A percentile compares a stretch with the other conserved stretches of the same genome.
Conservation (phyloP, 164 flowering plant genomes). For the Vitis cinerea region DNA sequence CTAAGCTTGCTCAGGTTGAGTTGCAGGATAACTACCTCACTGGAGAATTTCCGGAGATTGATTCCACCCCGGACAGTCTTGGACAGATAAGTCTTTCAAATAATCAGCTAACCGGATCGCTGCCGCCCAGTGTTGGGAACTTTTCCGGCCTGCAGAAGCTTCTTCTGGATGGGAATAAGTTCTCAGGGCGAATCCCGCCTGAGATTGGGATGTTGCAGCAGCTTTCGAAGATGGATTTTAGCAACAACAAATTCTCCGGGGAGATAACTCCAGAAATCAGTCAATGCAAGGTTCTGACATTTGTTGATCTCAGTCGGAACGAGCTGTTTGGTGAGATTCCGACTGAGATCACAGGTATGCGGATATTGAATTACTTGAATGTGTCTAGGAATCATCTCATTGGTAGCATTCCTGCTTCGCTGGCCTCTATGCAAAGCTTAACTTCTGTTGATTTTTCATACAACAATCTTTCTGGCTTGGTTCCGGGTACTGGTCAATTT, state of each 20-base stretch:
- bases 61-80: conserved; percentile 36
- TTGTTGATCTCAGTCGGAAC: conserved; percentile 84
- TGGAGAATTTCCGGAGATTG: conserved; percentile 65
- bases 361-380: conserved; percentile 83
- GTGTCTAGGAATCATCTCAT: conserved; percentile 76
- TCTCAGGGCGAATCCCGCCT: conserved; percentile 72
- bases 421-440: conserved; percentile 87
- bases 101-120: conserved; percentile 66
- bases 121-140: conserved; percentile 76
- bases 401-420: conserved; percentile 72
- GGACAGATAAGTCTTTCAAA: conserved; percentile 90
- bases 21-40: conserved; percentile 72
- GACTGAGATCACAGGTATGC: conserved; percentile 66
- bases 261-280: conserved; percentile 71
- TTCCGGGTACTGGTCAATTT: conserved; percentile 92
- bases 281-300: conserved; percentile 72
- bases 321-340: conserved; percentile 82
- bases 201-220: conserved; percentile 84
- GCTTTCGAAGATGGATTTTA: conserved; percentile 86
- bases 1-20: conserved; percentile 75
- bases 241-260: conserved; percentile 74
- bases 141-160: conserved; percentile 90
- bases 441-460: conserved; percentile 91
- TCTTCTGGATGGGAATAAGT: conserved; percentile 79
- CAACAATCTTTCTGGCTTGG: conserved; percentile 87